A percentile compares a stretch with the other conserved stretches of the same genome.
Evolutionary conservation across 495 filamentous ascomycete species (phyloP).

Genomic region (Hypoxylon lienhwacheense): DNA sequence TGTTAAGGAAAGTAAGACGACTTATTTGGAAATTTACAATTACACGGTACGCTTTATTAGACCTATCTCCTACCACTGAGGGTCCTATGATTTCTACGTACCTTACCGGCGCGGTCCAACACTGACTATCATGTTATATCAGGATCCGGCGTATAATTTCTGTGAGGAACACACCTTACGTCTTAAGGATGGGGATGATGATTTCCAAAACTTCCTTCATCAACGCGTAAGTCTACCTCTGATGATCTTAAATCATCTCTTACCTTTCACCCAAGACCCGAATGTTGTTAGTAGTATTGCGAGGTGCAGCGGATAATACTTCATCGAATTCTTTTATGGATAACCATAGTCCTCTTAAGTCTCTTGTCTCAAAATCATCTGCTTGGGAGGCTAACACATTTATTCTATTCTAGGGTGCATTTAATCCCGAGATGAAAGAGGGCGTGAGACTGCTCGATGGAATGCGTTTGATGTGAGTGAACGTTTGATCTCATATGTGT

Average conservation of each 20-base stretch:
- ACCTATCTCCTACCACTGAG: not conserved
- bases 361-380: not conserved
- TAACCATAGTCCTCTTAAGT: not conserved
- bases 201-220: constrained; percentile 57
- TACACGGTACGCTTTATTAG: constrained; percentile 51
- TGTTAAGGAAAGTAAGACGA: constrained; percentile 52
- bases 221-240: constrained; percentile 46
- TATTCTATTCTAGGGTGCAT: constrained; percentile 47
- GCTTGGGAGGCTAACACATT: constrained; percentile 1
- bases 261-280: not conserved
- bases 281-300: not conserved
- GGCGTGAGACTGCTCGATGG: constrained; percentile 48
- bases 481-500: not conserved
- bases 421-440: constrained; percentile 45
- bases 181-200: constrained; percentile 52
- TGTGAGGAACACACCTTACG: constrained; percentile 53
- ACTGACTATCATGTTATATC: constrained; percentile 9
- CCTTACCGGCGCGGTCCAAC: not conserved
- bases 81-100: not conserved
- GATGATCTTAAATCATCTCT: too few species aligned
- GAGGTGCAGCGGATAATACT: not conserved
- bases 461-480: constrained; percentile 54
- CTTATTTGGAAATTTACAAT: constrained; percentile 57
- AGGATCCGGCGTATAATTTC: constrained; percentile 49
- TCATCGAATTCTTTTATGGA: not conserved